These are phyloP conservation scores for Pythium plurisporium DNA, from an alignment of 352 stramenopile species.

Conservation along the genomic window DNA sequence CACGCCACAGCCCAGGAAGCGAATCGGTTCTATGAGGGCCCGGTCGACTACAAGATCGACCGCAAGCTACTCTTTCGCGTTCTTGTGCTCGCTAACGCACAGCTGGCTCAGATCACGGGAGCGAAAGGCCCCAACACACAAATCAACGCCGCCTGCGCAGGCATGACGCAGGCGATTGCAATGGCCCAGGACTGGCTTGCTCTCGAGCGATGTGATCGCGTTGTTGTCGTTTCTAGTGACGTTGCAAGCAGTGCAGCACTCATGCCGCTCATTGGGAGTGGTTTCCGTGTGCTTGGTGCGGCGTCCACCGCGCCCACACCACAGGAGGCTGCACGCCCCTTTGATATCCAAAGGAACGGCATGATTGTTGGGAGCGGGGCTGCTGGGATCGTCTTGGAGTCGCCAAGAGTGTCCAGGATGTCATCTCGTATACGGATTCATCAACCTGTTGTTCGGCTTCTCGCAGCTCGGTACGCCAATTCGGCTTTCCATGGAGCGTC, in stretches of 20 bases:
- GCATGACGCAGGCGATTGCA: slow-evolving; percentile 89
- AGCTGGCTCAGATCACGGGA: slow-evolving; percentile 94
- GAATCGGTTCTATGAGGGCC: slow-evolving; percentile 55
- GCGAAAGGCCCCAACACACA: slow-evolving; percentile 95
- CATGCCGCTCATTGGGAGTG: slow-evolving; percentile 92
- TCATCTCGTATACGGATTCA: no score
- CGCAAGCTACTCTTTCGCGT: slow-evolving; percentile 97
- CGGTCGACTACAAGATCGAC: slow-evolving; percentile 89
- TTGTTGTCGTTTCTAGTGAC: slow-evolving; percentile 94
- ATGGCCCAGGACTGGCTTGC: slow-evolving; percentile 95
- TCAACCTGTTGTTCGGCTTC: slow-evolving; percentile 56
- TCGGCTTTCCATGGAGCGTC: slow-evolving; percentile 94
- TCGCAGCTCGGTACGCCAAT: slow-evolving; percentile 95
- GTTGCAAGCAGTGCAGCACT: slow-evolving; percentile 87
- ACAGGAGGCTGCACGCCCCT: slow-evolving; percentile 85
- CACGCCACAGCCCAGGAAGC: slow-evolving; percentile 91
- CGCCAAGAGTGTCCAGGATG: no score
- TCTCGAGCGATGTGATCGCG: slow-evolving; percentile 88
- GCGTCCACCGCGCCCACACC: slow-evolving; percentile 80
- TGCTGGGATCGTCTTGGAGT: slow-evolving; percentile 78
- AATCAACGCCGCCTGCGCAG: slow-evolving; percentile 94
- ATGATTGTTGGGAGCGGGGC: slow-evolving; percentile 94
- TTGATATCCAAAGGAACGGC: slow-evolving; percentile 90
- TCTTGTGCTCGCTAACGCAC: slow-evolving; percentile 93
- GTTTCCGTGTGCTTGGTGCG: slow-evolving; percentile 93